These are phyloP conservation scores for Raffaelea arxii DNA, from an alignment of 2,329 filamentous ascomycete genomes.

Conservation along the genomic window DNA sequence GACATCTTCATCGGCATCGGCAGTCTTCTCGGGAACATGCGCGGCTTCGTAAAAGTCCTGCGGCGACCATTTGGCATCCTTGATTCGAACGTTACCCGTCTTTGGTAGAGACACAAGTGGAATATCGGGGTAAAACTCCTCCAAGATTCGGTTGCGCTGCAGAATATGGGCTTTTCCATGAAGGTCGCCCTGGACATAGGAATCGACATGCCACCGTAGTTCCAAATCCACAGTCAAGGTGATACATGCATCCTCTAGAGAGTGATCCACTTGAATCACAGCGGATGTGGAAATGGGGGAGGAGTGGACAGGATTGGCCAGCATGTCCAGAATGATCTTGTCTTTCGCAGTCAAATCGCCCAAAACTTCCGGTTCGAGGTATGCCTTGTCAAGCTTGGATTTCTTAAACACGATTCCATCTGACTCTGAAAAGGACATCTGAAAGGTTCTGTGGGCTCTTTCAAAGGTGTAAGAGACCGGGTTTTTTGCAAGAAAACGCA, in stretches of 20 bases:
- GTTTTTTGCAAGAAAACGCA: no score
- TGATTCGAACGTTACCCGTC: neutral
- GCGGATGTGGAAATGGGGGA: no score
- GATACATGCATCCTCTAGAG: neutral
- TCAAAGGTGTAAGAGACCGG: no score
- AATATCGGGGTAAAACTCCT: conserved; percentile 11
- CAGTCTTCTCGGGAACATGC: conserved; percentile 44
- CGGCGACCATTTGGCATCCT: conserved; percentile 30
- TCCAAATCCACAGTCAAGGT: conserved; percentile 12
- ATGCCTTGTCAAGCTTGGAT: no score
- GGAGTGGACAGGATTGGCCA: no score
- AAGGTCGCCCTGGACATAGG: conserved; percentile 6
- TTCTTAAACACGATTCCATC: no score
- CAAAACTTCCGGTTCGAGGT: no score
- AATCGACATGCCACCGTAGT: conserved; percentile 20
- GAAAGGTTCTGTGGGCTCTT: no score
- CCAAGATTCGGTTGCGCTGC: conserved; percentile 7
- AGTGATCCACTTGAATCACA: no score
- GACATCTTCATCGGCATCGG: conserved; percentile 27
- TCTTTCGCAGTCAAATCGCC: no score
- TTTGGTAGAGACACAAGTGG: neutral
- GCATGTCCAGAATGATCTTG: no score
- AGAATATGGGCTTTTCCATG: neutral
- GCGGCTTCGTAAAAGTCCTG: conserved; percentile 62
- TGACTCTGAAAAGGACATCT: no score